A percentile compares a stretch with the other conserved stretches of the same genome.
phyloP scores from a whole-genome alignment of 805 yeast genomes.

The Saccharomyces paradoxus region DNA sequence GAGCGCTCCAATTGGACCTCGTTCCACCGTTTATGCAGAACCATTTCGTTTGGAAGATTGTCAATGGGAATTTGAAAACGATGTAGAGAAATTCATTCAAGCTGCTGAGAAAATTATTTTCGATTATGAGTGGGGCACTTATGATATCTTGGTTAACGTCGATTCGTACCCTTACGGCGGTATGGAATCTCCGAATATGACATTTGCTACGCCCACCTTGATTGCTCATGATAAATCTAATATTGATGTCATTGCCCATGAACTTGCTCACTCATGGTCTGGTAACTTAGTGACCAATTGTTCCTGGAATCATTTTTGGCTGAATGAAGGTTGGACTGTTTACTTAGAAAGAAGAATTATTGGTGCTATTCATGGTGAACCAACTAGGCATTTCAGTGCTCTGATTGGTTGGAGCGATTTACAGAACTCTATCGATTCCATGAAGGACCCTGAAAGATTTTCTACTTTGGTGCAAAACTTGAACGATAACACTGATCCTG shows the following conservation, averaged over 20 bases:
- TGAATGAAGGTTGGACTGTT: slow-evolving; percentile 95
- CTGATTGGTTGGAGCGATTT: slow-evolving; percentile 86
- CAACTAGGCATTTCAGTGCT: slow-evolving; percentile 69
- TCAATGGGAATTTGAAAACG: slow-evolving; percentile 71
- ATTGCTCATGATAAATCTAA: slow-evolving; percentile 78
- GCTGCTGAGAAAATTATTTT: slow-evolving; percentile 68
- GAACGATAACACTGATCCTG: slow-evolving; percentile 69
- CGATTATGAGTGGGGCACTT: slow-evolving; percentile 77
- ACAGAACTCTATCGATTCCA: slow-evolving; percentile 54
- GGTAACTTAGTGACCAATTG: slow-evolving; percentile 86
- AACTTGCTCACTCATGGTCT: slow-evolving; percentile 86
- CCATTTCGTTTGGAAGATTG: slow-evolving; percentile 60
- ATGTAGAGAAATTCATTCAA: slow-evolving; percentile 69
- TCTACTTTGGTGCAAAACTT: slow-evolving; percentile 64
- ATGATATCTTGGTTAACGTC: slow-evolving; percentile 74
- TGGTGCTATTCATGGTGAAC: slow-evolving; percentile 71
- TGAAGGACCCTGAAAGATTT: slow-evolving; percentile 49
- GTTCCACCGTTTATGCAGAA: slow-evolving; percentile 76
- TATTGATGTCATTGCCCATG: slow-evolving; percentile 87
- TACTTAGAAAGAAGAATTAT: slow-evolving; percentile 79
- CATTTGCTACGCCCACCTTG: slow-evolving; percentile 84
- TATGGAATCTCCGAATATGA: slow-evolving; percentile 89
- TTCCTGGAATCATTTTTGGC: slow-evolving; percentile 92
- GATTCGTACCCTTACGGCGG: slow-evolving; percentile 82
- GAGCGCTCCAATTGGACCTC: slow-evolving; percentile 68